Evolutionary conservation across 2,329 filamentous ascomycete genomes (phyloP), one percentile per base, ranked within the genome.

Genomic region (Aspergillus sp.): DNA sequence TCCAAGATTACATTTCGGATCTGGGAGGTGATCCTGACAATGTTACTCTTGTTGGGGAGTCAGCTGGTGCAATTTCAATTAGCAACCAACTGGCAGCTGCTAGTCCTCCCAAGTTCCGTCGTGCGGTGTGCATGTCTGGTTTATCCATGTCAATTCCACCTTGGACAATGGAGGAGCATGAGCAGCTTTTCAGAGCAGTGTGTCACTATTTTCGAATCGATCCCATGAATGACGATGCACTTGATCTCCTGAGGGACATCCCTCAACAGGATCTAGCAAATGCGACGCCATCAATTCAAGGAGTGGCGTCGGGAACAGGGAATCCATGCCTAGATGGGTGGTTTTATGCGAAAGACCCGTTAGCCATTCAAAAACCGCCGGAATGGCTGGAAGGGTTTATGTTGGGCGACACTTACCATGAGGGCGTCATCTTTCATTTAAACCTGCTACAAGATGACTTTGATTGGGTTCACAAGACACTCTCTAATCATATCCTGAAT

Each of bases 21-120:
- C 55, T 69, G 12, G 64, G 64, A 6, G 66, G 66, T 8, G 60
- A 68, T 45, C 44, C 58, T 2, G 40, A 55, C 1, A 57, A 58
- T 8, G 57, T 69, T 42, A 59, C 59, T 28, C 50, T 61, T 6
- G 49, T 59, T 0, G 58, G 57, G 8, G 56, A 61, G 38, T 60
- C 58, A 5, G 57, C 58, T 9, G 58, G 58, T 10, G 56, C 50
- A 0, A 59, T 60, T 7, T 59, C 57, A 1, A 56, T 61, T 12
- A 53, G 49, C 31, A 57, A 58, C 34, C 58, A 61, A 12, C 45
- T 61, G 7, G 39, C 40, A 7, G 47, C 54, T 5, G 44, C 47
- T 3, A 41, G 39, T 1, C 56, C 55, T 5, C 43, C 58, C 2
- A 27, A 33, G 6, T 60, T 60, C 28, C 52, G 52, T 33, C 56